phyloP scores from a whole-genome alignment of 495 filamentous ascomycete species.

The Tuber magnatum region DNA sequence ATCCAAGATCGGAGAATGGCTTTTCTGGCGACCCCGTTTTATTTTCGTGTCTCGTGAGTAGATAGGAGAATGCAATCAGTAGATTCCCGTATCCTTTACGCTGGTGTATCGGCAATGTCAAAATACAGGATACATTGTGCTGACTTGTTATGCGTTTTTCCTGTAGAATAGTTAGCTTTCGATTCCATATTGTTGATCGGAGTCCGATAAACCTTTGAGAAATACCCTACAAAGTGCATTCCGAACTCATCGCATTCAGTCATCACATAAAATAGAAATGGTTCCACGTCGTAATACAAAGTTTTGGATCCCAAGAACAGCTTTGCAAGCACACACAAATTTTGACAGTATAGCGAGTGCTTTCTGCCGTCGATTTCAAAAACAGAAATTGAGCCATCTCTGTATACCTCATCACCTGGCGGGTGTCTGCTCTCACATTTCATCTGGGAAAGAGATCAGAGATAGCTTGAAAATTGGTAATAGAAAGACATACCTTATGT shows the following conservation, averaged over 20 bases:
- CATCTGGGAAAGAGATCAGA: constrained; percentile 33
- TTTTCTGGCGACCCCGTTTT: constrained; percentile 97
- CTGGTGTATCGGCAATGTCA: constrained; percentile 91
- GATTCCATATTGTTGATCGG: neutral
- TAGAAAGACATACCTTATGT: constrained; percentile 61
- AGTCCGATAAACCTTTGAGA: constrained; percentile 59
- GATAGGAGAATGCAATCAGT: constrained; percentile 95
- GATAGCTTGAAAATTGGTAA: neutral
- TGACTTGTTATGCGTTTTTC: constrained; percentile 92
- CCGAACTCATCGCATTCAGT: constrained; percentile 89
- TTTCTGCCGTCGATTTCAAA: constrained; percentile 97
- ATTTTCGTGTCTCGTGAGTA: constrained; percentile 82
- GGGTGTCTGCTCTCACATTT: constrained; percentile 96
- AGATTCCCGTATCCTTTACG: constrained; percentile 95
- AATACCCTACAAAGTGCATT: constrained; percentile 97
- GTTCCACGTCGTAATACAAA: constrained; percentile 96
- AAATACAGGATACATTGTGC: constrained; percentile 95
- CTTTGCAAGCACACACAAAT: constrained; percentile 90
- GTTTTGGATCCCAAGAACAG: constrained; percentile 96
- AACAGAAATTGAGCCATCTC: constrained; percentile 84
- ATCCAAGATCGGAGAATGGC: constrained; percentile 92
- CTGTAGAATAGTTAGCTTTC: constrained; percentile 21
- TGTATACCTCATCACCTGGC: constrained; percentile 94
- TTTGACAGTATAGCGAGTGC: constrained; percentile 95
- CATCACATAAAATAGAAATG: constrained; percentile 97